Base-by-base conservation (phyloP, 306 rosid species). In the Cucumis hystrix region DNA sequence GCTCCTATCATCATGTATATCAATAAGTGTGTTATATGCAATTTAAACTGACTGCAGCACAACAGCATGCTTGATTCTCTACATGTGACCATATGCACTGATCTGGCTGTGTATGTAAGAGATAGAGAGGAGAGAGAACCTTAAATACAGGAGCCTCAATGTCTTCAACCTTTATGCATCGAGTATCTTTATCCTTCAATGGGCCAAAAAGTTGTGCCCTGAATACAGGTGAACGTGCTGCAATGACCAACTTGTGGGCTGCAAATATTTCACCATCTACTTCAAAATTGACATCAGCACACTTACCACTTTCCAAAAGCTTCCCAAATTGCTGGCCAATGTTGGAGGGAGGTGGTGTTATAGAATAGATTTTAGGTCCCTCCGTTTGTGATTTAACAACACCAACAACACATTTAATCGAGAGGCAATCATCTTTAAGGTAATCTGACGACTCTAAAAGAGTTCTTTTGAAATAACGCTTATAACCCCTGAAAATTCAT, bases 151-250 rank as follows among this genome's bases (percentile, higher is more conserved):
- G 81, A 72, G 86, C 87, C 67, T 80, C 78, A 10, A 89, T 87
- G 86, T 89, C 92, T 75, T 89, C 89, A 15, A 89, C 85, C 80
- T 81, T 82, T 64, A 89, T 80, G 84, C 81, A 71, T 41, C 78
- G 76, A 28, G 85, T 72, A 79, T 80, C 84, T 64, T 87, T 83
- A 62, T 87, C 90, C 85, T 85, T 89, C 81, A 89, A 77, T 5
- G 92, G 90, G 68, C 92, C 92, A 82, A 84, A 85, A 82, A 89
- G 89, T 80, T 89, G 90, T 30, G 92, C 90, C 54, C 75, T 85
- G 84, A 89, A 87, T 54, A 89, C 92, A 63, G 85, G 90, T 5
- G 90, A 89, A 51, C 90, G 90, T 56, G 90, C 90, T 49, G 89
- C 92, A 77, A 89, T 88, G 39, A 89, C 85, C 78, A 87, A 51